Evolutionary conservation across 2,329 filamentous ascomycete species (phyloP), one percentile per base, ranked within the genome.

Genomic region (Colletotrichum sp.): DNA sequence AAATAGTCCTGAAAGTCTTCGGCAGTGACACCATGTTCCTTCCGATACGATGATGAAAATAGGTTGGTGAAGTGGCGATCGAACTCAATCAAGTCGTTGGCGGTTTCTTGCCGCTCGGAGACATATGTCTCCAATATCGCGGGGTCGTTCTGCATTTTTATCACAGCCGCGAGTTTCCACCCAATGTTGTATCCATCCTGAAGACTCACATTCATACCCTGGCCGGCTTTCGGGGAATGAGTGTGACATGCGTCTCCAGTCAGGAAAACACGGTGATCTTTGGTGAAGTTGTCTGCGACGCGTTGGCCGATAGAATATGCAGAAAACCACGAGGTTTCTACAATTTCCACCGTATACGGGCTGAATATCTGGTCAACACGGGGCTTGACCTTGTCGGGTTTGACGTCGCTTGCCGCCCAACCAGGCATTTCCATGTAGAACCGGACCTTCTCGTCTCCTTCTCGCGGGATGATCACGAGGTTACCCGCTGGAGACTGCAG

Each of bases 151-250:
- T 15, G 95, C 95, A 28, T 90, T 89, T 82, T 52, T 21, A 98
- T 95, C 13, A 98, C 96, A 36, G 95, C 92, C 82, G 98, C 96
- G 64, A 98, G 94, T 87, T 99, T 99, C 96, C 96, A 99, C 7
- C 96, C 96, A 55, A 99, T 89, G 84, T 98, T 99, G 76, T 95
- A 91, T 1, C 95, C 95, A 79, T 96, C 94, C 65, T 94, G 88
- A 84, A 95, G 95, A 5, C 93, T 93, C 1, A 94, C 94, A 80
- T 95, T 95, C 94, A 95, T 95, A 26, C 93, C 93, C 83, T 95
- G 94, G 2, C 94, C 94, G 32, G 93, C 94, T 86, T 95, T 95
- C 32, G 93, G 93, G 88, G 92, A 81, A 80, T 95, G 94, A 0
- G 94, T 95, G 83, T 96, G 94, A 78, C 93, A 95, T 16, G 94